Conservation (phyloP, 2,329 filamentous ascomycete genomes). For the Triangularia verruculosa region DNA sequence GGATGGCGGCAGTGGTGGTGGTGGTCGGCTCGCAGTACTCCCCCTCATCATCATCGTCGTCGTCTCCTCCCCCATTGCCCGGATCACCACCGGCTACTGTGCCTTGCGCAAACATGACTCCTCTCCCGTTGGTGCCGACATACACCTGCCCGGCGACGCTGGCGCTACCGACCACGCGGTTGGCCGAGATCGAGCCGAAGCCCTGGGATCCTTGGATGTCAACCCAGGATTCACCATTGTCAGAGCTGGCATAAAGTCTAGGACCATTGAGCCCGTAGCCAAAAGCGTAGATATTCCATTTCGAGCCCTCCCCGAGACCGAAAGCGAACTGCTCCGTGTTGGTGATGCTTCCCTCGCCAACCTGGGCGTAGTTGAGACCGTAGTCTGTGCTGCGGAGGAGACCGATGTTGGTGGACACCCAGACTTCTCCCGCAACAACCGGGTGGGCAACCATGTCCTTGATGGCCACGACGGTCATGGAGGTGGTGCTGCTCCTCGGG, state of each 20-base stretch:
- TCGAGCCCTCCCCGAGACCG: slow-evolving; percentile 38
- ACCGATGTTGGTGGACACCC: slow-evolving; percentile 53
- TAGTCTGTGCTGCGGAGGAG: slow-evolving; percentile 54
- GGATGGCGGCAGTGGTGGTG: slow-evolving; percentile 1
- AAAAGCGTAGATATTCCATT: slow-evolving; percentile 49
- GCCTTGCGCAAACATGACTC: slow-evolving; percentile 39
- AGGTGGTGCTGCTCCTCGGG: slow-evolving; percentile 34
- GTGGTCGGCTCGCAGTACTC: background rate
- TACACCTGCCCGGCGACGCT: slow-evolving; percentile 47
- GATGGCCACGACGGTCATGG: slow-evolving; percentile 41
- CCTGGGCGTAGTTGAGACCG: slow-evolving; percentile 45
- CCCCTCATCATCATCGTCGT: slow-evolving; percentile 7
- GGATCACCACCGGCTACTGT: slow-evolving; percentile 11
- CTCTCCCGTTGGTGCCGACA: slow-evolving; percentile 50
- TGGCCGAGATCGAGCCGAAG: slow-evolving; percentile 43
- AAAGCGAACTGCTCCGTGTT: slow-evolving; percentile 44
- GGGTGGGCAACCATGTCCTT: slow-evolving; percentile 57
- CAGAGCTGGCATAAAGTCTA: slow-evolving; percentile 45
- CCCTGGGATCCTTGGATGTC: slow-evolving; percentile 47
- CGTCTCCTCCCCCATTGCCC: background rate
- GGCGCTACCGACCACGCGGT: slow-evolving; percentile 42
- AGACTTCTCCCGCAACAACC: slow-evolving; percentile 57
- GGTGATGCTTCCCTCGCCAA: slow-evolving; percentile 34
- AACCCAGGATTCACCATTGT: slow-evolving; percentile 43
- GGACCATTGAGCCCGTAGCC: slow-evolving; percentile 42